Evolutionary conservation across 2,329 filamentous ascomycete genomes (phyloP).

Genomic region (Trichoderma semiorbis): DNA sequence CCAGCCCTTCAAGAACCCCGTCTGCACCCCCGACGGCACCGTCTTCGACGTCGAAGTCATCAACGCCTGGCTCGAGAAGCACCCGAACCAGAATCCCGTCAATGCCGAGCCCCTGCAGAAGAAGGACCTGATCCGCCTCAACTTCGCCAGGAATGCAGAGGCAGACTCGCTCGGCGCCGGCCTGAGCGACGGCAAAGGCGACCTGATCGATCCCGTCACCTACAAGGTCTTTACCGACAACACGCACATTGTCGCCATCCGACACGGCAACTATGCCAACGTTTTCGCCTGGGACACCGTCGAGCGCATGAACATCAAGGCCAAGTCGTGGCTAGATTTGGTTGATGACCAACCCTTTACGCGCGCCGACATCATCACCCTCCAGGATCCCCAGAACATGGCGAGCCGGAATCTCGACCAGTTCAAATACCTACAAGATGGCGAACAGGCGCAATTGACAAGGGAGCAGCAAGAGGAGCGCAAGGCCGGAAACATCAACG

Average conservation of each 20-base stretch:
- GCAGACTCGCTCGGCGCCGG: slow-evolving; percentile 47
- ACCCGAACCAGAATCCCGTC: slow-evolving; percentile 81
- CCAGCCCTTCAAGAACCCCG: slow-evolving; percentile 90
- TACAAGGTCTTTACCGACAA: slow-evolving; percentile 98
- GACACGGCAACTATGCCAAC: slow-evolving; percentile 78
- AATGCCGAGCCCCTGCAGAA: slow-evolving; percentile 74
- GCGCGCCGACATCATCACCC: slow-evolving; percentile 87
- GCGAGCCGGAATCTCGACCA: slow-evolving; percentile 76
- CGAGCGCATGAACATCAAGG: slow-evolving; percentile 91
- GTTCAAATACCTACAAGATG: slow-evolving; percentile 87
- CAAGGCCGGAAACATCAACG: slow-evolving; percentile 69
- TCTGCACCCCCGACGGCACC: slow-evolving; percentile 82
- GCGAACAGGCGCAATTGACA: slow-evolving; percentile 63
- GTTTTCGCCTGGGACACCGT: slow-evolving; percentile 97
- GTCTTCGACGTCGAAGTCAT: slow-evolving; percentile 97
- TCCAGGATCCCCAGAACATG: slow-evolving; percentile 93
- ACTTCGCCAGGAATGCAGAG: slow-evolving; percentile 88
- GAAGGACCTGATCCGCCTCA: slow-evolving; percentile 82
- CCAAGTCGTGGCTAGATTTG: slow-evolving; percentile 92
- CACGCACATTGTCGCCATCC: slow-evolving; percentile 89
- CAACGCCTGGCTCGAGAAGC: slow-evolving; percentile 87
- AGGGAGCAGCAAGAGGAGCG: slow-evolving; percentile 68
- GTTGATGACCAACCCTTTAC: slow-evolving; percentile 83
- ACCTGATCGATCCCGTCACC: slow-evolving; percentile 93
- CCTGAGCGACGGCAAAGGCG: slow-evolving; percentile 57